Evolutionary conservation across 164 flowering plant genomes (phyloP).

Genomic region (Pachysandra terminalis): DNA sequence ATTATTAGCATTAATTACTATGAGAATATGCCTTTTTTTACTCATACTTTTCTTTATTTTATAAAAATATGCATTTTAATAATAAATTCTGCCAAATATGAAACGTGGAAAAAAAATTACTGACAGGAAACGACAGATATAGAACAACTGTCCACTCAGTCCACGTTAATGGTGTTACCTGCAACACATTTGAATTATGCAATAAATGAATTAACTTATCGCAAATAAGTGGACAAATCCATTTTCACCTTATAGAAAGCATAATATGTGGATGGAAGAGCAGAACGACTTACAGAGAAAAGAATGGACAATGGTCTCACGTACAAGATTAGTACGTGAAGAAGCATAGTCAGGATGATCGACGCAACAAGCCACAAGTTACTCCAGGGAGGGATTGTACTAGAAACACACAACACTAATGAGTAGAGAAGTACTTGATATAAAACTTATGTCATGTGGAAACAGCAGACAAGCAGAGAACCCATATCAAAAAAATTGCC

Average conservation of each 20-base stretch:
- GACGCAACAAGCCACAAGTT: conserved; percentile 95
- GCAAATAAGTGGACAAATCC: background rate
- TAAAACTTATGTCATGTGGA: background rate
- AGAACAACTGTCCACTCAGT: conserved; percentile 81
- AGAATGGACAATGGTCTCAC: conserved; percentile 78
- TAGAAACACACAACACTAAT: conserved; percentile 16
- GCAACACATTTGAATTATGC: conserved; percentile 18
- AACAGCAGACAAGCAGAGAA: background rate
- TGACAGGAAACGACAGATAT: conserved; percentile 92
- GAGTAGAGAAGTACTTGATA: conserved; percentile 6
- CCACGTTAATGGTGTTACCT: conserved; percentile 94
- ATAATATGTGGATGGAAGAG: conserved; percentile 6
- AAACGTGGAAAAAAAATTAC: conserved; percentile 16
- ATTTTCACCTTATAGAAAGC: background rate
- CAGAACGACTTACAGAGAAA: conserved; percentile 81
- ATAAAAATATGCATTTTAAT: background rate
- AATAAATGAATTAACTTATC: conserved; percentile 1
- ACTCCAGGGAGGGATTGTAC: conserved; percentile 94
- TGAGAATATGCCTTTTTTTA: no score
- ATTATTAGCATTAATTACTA: background rate
- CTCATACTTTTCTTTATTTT: background rate
- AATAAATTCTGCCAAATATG: conserved; percentile 1
- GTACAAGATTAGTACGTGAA: conserved; percentile 83
- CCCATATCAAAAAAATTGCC: background rate
- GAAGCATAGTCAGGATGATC: conserved; percentile 80